These are phyloP conservation scores for Tritrichomonas musculus DNA, from an alignment of 208 protist genomes.

Conservation along the genomic window DNA sequence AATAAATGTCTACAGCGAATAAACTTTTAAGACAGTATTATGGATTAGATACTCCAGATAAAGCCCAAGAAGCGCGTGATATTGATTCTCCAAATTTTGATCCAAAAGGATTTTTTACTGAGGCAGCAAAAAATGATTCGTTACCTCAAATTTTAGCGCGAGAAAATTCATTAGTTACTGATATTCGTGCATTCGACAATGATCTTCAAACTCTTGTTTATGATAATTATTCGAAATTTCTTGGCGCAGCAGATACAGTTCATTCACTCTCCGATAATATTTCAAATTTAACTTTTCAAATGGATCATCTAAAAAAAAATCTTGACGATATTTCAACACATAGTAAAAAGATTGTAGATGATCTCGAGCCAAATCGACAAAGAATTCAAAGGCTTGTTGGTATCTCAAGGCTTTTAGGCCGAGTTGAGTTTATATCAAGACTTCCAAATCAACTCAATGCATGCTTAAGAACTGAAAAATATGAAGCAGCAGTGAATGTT, in stretches of 20 bases:
- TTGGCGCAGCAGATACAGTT: not conserved
- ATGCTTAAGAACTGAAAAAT: not conserved
- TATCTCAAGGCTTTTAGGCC: not conserved
- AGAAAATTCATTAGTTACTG: constrained; percentile 6
- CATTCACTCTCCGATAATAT: not conserved
- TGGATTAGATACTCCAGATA: not conserved
- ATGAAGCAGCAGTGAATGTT: not conserved
- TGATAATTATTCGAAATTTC: constrained; percentile 31
- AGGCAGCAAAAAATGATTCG: not conserved
- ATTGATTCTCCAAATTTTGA: constrained; percentile 28
- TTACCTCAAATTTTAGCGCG: not conserved
- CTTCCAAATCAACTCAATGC: not conserved
- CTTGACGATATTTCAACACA: not conserved
- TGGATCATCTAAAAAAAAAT: not conserved
- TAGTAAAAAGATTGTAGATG: not conserved
- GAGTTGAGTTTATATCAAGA: constrained; percentile 1
- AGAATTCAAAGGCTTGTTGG: not conserved
- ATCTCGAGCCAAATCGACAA: constrained; percentile 18
- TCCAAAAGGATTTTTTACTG: not conserved
- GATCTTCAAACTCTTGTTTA: not conserved
- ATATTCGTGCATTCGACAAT: not conserved
- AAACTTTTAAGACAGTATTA: not conserved
- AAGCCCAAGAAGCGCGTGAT: not conserved
- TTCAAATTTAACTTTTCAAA: not conserved
- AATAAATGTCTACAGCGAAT: constrained; percentile 17